These are phyloP conservation scores for Fraxinus velutina DNA, from an alignment of 305 asterid genomes.

Conservation along the genomic window DNA sequence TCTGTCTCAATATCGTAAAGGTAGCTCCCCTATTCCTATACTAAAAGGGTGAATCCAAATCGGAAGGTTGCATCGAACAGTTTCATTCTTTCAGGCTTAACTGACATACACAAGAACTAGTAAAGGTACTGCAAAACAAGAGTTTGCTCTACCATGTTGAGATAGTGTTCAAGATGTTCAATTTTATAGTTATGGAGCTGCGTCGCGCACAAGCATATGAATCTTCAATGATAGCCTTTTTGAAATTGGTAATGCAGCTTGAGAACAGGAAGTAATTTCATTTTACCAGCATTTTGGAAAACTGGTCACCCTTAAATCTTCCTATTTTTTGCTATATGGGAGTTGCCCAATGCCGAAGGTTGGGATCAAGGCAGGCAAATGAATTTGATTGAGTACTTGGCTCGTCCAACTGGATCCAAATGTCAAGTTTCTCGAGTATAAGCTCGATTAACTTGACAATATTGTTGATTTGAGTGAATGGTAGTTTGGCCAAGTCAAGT, in stretches of 20 bases:
- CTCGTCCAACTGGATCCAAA: not conserved
- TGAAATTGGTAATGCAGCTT: not conserved
- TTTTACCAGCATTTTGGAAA: not conserved
- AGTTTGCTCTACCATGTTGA: not conserved
- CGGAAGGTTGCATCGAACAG: constrained; percentile 15
- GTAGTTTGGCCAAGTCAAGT: not conserved
- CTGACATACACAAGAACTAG: not conserved
- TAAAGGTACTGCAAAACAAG: not conserved
- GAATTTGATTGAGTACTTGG: not conserved
- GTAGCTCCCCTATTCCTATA: constrained; percentile 7
- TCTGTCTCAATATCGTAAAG: constrained; percentile 20
- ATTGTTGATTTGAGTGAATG: not conserved
- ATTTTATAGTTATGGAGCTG: not conserved
- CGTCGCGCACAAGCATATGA: not conserved
- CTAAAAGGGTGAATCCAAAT: not conserved
- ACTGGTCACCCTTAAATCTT: not conserved
- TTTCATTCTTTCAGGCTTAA: not conserved
- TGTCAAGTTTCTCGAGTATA: not conserved
- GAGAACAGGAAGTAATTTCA: not conserved
- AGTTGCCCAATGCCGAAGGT: not conserved
- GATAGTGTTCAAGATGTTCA: not conserved
- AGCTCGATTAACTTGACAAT: not conserved
- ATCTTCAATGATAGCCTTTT: not conserved
- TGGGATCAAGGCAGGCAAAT: not conserved
- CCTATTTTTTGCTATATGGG: not conserved